Conservation (phyloP, 148 eudicot species). For the Nepenthes mirabilis region DNA sequence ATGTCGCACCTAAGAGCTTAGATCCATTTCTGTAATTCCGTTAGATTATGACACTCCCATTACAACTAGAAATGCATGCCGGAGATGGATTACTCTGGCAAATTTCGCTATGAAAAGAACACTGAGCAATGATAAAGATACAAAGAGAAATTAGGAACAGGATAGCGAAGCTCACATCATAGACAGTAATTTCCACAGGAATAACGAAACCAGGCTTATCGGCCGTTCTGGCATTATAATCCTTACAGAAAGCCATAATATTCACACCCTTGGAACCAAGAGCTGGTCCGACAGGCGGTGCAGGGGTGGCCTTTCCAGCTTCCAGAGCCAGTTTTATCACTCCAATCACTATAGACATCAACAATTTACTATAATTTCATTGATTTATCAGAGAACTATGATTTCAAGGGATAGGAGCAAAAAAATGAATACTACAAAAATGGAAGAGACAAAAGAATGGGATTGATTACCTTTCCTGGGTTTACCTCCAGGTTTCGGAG, state of each 20-base stretch:
- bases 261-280: constrained; percentile 95
- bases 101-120: too few relatives aligned
- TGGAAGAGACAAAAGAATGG: neutral
- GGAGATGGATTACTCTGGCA: too few relatives aligned
- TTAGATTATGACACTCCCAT: too few relatives aligned
- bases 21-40: too few relatives aligned
- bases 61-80: too few relatives aligned
- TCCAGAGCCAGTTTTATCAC: constrained; percentile 85
- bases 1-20: too few relatives aligned
- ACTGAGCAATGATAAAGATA: too few relatives aligned
- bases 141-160: neutral
- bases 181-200: constrained; percentile 96
- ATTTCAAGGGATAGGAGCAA: too few relatives aligned
- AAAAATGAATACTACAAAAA: neutral
- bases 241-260: constrained; percentile 90
- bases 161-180: constrained; percentile 50
- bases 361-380: too few relatives aligned
- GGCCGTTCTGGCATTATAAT: constrained; percentile 92
- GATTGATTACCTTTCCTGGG: constrained; percentile 46
- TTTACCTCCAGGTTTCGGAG: constrained; percentile 54
- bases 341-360: constrained; percentile 47
- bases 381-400: too few relatives aligned
- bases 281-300: constrained; percentile 97
- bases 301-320: constrained; percentile 96
- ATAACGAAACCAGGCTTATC: constrained; percentile 85